A percentile compares a stretch with the other conserved stretches of the same genome.
phyloP scores from a whole-genome alignment of 306 rosid species.

The Datisca glomerata region DNA sequence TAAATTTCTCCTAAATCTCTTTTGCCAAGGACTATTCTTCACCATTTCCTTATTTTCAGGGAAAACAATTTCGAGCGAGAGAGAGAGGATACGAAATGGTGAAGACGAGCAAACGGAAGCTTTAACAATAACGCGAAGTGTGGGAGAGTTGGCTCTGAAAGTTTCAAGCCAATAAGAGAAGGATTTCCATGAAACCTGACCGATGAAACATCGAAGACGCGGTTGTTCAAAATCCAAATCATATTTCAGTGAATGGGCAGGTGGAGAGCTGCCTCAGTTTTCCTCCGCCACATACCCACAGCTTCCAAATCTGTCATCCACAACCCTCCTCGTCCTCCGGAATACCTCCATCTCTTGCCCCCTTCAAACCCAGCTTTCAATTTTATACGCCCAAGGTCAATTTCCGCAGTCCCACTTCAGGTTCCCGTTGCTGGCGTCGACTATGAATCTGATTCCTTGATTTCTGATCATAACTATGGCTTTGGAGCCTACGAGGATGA shows the following conservation, averaged over 20 bases:
- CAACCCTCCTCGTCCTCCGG: conserved; percentile 3
- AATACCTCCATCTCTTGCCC: conserved; percentile 8
- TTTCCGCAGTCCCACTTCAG: conserved; percentile 47
- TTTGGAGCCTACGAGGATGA: conserved; percentile 20
- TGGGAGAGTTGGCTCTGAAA: background rate
- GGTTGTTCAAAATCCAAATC: background rate
- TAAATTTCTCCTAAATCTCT: too few species aligned
- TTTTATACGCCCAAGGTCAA: conserved; percentile 23
- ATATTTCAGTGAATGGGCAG: conserved; percentile 61
- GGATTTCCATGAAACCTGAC: background rate
- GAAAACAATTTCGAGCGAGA: too few species aligned
- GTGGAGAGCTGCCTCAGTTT: conserved; percentile 57
- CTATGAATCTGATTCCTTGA: conserved; percentile 22
- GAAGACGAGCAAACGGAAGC: too few species aligned
- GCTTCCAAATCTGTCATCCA: conserved; percentile 19
- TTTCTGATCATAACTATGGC: conserved; percentile 10
- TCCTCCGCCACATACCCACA: conserved; percentile 25
- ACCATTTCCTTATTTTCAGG: too few species aligned
- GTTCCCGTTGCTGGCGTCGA: conserved; percentile 17
- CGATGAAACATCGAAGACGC: conserved; percentile 1
- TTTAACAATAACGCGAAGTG: too few species aligned
- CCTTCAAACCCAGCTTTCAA: conserved; percentile 8
- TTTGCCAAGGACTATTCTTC: too few species aligned
- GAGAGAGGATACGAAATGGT: too few species aligned
- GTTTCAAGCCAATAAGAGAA: background rate